These are phyloP conservation scores for Lagenaria siceraria DNA, from an alignment of 306 rosid species.

Conservation along the genomic window DNA sequence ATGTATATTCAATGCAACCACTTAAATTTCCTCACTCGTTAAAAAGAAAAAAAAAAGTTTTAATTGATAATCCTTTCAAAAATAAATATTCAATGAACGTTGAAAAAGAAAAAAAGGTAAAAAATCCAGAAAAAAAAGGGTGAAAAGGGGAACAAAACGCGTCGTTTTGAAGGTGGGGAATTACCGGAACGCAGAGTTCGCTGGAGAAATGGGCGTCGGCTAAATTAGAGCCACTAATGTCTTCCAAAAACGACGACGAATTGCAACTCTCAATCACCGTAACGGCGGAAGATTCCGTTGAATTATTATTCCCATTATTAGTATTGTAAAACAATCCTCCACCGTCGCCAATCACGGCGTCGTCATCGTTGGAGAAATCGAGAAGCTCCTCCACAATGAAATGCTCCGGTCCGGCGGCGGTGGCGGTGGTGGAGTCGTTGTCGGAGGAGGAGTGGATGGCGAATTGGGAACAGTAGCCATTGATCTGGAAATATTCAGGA, in stretches of 20 bases:
- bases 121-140: too few species aligned
- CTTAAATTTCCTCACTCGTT: too few species aligned
- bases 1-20: too few species aligned
- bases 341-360: constrained; percentile 6
- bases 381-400: constrained; percentile 34
- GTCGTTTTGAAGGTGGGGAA: not conserved
- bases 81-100: too few species aligned
- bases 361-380: constrained; percentile 21
- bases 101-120: too few species aligned
- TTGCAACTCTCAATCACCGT: constrained; percentile 36
- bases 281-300: constrained; percentile 29
- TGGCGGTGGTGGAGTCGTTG: not conserved
- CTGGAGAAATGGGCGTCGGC: constrained; percentile 37
- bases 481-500: constrained; percentile 32
- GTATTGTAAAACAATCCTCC: not conserved
- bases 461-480: constrained; percentile 30
- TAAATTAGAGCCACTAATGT: constrained; percentile 22
- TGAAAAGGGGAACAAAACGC: not conserved
- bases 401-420: not conserved
- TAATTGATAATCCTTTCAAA: too few species aligned
- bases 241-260: constrained; percentile 26
- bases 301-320: constrained; percentile 13
- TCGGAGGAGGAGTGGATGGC: constrained; percentile 15
- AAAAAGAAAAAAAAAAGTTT: too few species aligned
- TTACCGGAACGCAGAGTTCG: constrained; percentile 74